A percentile compares a stretch with the other conserved stretches of the same genome.
These are phyloP conservation scores for Pyracantha coccinea DNA, from an alignment of 331 rosid genomes.

Conservation along the genomic window DNA sequence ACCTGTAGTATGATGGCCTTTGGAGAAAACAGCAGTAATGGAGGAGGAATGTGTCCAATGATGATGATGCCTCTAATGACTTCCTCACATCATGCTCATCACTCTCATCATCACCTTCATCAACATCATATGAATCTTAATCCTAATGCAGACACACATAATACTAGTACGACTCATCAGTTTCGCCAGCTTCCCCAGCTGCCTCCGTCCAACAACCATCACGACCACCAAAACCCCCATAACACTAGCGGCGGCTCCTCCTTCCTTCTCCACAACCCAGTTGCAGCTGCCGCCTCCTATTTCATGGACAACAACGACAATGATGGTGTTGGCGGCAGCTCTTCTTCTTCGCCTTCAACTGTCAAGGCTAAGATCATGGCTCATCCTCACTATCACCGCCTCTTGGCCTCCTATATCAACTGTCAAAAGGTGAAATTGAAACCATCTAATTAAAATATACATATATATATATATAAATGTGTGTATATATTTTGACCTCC, in stretches of 20 bases:
- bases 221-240: background rate
- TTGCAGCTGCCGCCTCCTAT: constrained; percentile 27
- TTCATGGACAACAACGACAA: constrained; percentile 44
- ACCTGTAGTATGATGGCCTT: constrained; percentile 46
- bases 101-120: constrained; percentile 22
- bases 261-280: constrained; percentile 14
- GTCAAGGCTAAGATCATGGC: constrained; percentile 82
- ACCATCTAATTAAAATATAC: background rate
- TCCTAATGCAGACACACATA: background rate
- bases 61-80: constrained; percentile 71
- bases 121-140: constrained; percentile 8
- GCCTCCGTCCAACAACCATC: constrained; percentile 15
- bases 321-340: constrained; percentile 6
- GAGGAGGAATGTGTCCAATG: constrained; percentile 38
- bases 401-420: constrained; percentile 66
- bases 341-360: constrained; percentile 24
- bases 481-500: background rate
- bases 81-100: constrained; percentile 1
- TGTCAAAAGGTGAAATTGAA: constrained; percentile 61
- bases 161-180: background rate
- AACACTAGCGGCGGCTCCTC: constrained; percentile 18
- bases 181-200: constrained; percentile 8
- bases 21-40: constrained; percentile 44
- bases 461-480: too few species aligned
- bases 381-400: constrained; percentile 91